Evolutionary conservation across 495 filamentous ascomycete genomes (phyloP), one percentile per base, ranked within the genome.

Genomic region (Neurospora sp.): DNA sequence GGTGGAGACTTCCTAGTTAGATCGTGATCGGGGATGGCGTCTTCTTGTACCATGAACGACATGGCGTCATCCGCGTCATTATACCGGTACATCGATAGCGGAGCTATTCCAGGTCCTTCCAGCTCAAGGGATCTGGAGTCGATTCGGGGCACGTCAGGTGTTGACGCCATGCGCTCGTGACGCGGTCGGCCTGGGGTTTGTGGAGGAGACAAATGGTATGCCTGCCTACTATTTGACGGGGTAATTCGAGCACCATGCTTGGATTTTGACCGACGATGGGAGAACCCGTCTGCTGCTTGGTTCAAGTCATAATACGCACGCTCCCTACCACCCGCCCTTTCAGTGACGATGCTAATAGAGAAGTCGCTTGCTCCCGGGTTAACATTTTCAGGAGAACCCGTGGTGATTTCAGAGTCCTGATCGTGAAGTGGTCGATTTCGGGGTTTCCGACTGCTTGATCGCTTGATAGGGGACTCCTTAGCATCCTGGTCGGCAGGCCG

Each of bases 291-390:
- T 2, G 70, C 21, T 21, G 71, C 73, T 36, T 73, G 54, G 11
- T 76, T 77, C 42, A 74, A 48, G 71, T 82, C 80, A 69, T 81
- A 81, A 48, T 85, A 85, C 2, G 78, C 76, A 21, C 83, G 77
- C n/a, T 84, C 83, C 6, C 83, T 81, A 21, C 81, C 79, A 21
- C 78, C 77, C 4, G 79, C 77, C 0, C 75, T 74, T 13, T 84
- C 77, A 71, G 80, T 81, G 72, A 83, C 81, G 11, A 82, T 71
- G 34, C 83, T 79, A 7, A 76, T 75, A 10, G 78, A 69, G 39
- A 80, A 81, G 70, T 83, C 81, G 19, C 71, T 39, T 24, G 71
- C 70, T 34, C 69, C 71, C 19, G 72, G 39, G 54, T 71, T 74
- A 17, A 37, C 38, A 8, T 40, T 76, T 3, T 74, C 78, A 7